Base-by-base conservation (phyloP, 441 rosid species). In the Sinapis alba region DNA sequence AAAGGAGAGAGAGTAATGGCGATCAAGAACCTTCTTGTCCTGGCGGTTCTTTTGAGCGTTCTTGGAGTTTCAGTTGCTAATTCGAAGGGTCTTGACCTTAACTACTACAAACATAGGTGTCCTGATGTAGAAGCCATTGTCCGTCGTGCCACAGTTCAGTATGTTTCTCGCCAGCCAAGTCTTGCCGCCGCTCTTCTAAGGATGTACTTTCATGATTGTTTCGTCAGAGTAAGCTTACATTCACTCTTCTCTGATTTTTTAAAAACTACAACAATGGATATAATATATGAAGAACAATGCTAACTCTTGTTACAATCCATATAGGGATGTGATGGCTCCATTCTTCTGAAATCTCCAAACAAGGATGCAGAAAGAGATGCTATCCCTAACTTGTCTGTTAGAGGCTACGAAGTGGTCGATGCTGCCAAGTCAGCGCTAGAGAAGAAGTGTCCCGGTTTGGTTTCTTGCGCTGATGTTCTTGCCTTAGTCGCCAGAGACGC, bases 151-250 rank as follows among this genome's bases (percentile, higher is more conserved):
- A 71, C 86, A 10, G 11, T 69, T 8, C 76, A 74, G 0, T 68
- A 71, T 84, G 83, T 88, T 62, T 81, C 88, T 2, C 68, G 20
- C 28, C 79, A 81, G 30, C 83, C 80, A 0, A 69, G 85, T 34
- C 87, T 90, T 41, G 89, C 92, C 0, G 90, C 85, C 1, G 69
- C 89, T 7, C 71, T 87, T 27, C 76, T 90, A 7, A 78, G 96
- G 66, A 72, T 90, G 86, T 65, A 81, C 79, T 88, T 90, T 65
- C 96, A 90, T 65, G 93, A 90, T 58, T 90, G 96, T 38, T 87
- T 90, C 59, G 83, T 88, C n/a, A 76, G 92, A 86, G 96, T 88
- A 84, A 15, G 80, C 69, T 26, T 50, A 13, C 8, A 32, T 45
- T 24, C 16, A 5, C 27, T 36, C 27, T 36, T 28, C 41, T 19